Evolutionary conservation across 23 red algal species (phyloP), one percentile per base, ranked within the genome.

Genomic region (Chondrus crispus): DNA sequence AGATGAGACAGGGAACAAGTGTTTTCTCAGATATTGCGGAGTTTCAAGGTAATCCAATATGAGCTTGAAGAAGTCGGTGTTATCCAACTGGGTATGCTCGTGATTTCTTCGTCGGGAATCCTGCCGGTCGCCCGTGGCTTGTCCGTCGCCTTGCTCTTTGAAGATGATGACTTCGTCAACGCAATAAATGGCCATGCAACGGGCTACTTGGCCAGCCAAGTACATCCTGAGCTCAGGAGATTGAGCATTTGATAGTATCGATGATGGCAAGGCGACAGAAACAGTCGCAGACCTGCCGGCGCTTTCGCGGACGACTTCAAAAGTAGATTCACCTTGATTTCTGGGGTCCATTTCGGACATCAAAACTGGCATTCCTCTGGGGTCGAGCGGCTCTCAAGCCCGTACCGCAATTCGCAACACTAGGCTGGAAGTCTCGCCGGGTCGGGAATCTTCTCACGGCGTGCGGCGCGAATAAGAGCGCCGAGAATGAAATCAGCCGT

Each of bases 1-100:
- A 7, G 77, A 30, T 20, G 64, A 68, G n/a, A 81, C 84, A 45
- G 93, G 93, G 83, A 99, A 99, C 28, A 99, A 72, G 39, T 84
- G 70, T 84, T 89, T 94, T 18, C 97, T 90, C n/a, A 99, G 89
- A 68, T 99, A 99, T 58, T 96, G 97, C 38, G 97, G 97, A 3
- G 93, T 94, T 45, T 99, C 97, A 3, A 96, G 74, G 68, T 99
- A 99, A 49, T 91, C 38, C 72, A 99, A 79, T 3, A 99, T 24
- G 22, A 81, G 85, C 33, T 29, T 79, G 40, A 98, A 80, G 18
- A 89, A 45, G 18, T 55, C 86, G 2, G 81, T 63, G 62, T 73
- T 50, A 18, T 42, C 24, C 3, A 68, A 30, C 5, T 37, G 41
- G 75, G 8, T 41, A 18, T 58, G 68, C 40, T 77, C 22, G 28